These are phyloP conservation scores for Aspergillus glaucus DNA, from an alignment of 2,329 filamentous ascomycete genomes.

Conservation along the genomic window DNA sequence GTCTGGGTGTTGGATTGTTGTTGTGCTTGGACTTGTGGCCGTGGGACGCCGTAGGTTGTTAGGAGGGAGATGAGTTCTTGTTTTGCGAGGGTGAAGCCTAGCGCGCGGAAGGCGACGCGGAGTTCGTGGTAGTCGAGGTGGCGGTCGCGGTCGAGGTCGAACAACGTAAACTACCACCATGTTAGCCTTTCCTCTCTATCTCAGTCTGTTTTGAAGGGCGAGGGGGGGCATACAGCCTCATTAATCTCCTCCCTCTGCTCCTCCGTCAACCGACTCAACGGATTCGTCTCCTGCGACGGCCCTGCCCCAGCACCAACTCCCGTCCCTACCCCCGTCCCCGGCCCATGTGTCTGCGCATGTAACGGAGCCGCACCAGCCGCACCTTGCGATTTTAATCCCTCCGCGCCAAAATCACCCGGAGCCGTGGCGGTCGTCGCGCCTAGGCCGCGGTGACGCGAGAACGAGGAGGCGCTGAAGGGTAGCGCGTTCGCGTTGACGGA, in stretches of 20 bases:
- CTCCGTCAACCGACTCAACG: conserved; percentile 61
- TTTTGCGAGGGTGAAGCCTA: conserved; percentile 88
- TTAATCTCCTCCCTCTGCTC: conserved; percentile 91
- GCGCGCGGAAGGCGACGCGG: conserved; percentile 88
- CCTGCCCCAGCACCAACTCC: conserved; percentile 8
- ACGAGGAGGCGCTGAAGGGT: conserved; percentile 39
- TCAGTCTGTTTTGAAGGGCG: neutral
- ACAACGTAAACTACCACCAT: conserved; percentile 73
- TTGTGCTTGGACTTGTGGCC: conserved; percentile 47
- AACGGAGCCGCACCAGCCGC: conserved; percentile 29
- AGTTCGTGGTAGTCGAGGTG: conserved; percentile 97
- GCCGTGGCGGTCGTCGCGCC: conserved; percentile 20
- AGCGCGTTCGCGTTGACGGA: conserved; percentile 36
- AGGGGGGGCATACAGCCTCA: conserved; percentile 65
- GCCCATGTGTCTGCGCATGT: conserved; percentile 32
- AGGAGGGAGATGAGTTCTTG: conserved; percentile 75
- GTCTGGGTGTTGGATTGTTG: conserved; percentile 25
- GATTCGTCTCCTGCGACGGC: conserved; percentile 43
- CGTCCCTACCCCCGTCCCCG: too few species aligned
- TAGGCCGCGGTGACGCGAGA: conserved; percentile 31
- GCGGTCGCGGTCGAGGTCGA: conserved; percentile 92
- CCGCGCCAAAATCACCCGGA: conserved; percentile 21
- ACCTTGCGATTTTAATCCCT: conserved; percentile 22
- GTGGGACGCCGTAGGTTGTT: conserved; percentile 70
- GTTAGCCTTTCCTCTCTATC: conserved; percentile 1